These are phyloP conservation scores for Petasospora fabianii DNA, from an alignment of 1,139 yeast species.

Conservation along the genomic window DNA sequence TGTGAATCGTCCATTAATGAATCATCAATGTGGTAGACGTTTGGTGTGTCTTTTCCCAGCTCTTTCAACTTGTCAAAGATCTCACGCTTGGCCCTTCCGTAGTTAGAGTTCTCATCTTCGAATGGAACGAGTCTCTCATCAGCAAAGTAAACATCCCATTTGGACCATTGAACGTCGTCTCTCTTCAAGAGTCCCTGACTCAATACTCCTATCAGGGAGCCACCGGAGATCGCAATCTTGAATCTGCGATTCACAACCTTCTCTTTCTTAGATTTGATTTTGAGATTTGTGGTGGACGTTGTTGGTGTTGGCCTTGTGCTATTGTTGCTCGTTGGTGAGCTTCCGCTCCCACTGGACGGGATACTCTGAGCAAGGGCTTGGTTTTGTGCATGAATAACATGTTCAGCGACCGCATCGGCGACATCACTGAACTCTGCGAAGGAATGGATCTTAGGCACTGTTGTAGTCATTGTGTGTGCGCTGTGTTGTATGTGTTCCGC, in stretches of 20 bases:
- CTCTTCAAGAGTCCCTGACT: slow-evolving; percentile 79
- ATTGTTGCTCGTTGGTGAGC: slow-evolving; percentile 22
- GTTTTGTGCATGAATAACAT: slow-evolving; percentile 78
- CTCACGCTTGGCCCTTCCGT: slow-evolving; percentile 81
- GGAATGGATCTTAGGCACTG: slow-evolving; percentile 88
- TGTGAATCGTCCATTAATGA: slow-evolving; percentile 76
- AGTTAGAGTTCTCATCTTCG: slow-evolving; percentile 78
- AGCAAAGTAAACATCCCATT: slow-evolving; percentile 96
- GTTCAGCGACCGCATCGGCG: slow-evolving; percentile 93
- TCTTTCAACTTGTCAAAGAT: slow-evolving; percentile 51
- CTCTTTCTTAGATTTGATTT: slow-evolving; percentile 32
- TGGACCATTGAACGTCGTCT: slow-evolving; percentile 79
- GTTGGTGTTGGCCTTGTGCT: slow-evolving; percentile 21
- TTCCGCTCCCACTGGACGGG: slow-evolving; percentile 11
- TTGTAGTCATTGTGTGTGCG: slow-evolving; percentile 65
- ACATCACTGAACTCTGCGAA: slow-evolving; percentile 87
- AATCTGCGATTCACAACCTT: slow-evolving; percentile 52
- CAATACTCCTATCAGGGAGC: slow-evolving; percentile 81
- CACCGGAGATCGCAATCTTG: slow-evolving; percentile 90
- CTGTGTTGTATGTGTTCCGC: not conserved
- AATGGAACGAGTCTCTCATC: slow-evolving; percentile 95
- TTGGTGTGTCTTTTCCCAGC: slow-evolving; percentile 43
- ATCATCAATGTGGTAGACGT: slow-evolving; percentile 80
- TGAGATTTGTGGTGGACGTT: slow-evolving; percentile 21
- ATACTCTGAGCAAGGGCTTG: slow-evolving; percentile 27